Percentiles rank a stretch among this genome's conserved stretches.
phyloP scores from a whole-genome alignment of 345 rosid genomes.

The Dipteronia sinensis region DNA sequence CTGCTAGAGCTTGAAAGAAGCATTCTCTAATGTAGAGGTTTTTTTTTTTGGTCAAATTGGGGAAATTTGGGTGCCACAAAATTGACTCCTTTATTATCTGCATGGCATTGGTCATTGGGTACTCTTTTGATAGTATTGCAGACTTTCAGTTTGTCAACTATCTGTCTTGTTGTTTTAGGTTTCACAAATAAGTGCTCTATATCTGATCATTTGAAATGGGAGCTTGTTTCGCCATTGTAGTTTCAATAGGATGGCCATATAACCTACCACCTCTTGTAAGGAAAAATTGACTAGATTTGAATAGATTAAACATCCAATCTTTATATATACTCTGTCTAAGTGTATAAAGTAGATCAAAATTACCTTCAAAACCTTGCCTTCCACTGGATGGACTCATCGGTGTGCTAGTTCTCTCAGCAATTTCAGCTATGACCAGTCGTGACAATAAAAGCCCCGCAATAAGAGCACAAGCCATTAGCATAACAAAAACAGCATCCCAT shows the following conservation, averaged over 20 bases:
- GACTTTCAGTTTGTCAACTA: background rate
- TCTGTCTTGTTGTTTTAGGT: background rate
- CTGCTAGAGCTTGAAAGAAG: too few species aligned
- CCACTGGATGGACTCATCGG: conserved; percentile 14
- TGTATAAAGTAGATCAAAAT: conserved; percentile 14
- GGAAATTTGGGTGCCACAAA: too few species aligned
- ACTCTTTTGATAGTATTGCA: too few species aligned
- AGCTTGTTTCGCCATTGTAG: background rate
- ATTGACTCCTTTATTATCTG: background rate
- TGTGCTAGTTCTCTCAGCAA: conserved; percentile 36
- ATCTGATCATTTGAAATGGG: background rate
- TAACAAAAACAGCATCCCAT: conserved; percentile 74
- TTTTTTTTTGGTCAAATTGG: too few species aligned
- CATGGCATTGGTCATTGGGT: too few species aligned
- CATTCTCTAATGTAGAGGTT: too few species aligned
- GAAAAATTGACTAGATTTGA: background rate
- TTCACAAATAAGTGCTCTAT: background rate
- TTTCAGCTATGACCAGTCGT: conserved; percentile 55
- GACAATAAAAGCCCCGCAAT: conserved; percentile 80
- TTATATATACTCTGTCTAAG: background rate
- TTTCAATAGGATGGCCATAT: background rate
- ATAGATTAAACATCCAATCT: background rate
- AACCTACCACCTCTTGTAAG: background rate
- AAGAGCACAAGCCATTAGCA: conserved; percentile 73
- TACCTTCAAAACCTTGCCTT: conserved; percentile 53